phyloP scores from a whole-genome alignment of 2,329 filamentous ascomycete species.

The Pseudopyrenochaeta lycopersici region DNA sequence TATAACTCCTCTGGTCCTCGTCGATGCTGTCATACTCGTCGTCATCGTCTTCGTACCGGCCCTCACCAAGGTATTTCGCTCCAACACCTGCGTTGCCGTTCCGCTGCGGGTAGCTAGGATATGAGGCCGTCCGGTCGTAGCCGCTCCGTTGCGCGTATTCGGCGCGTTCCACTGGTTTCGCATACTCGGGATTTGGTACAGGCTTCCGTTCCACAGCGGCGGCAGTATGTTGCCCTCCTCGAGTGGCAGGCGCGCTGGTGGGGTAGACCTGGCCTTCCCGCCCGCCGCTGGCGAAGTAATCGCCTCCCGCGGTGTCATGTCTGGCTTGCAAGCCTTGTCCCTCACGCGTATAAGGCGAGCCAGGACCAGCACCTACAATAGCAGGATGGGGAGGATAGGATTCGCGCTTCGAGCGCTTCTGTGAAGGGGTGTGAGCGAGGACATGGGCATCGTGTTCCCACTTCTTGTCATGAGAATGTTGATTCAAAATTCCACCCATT shows the following conservation, averaged over 20 bases:
- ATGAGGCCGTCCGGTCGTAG: constrained; percentile 31
- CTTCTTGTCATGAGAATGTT: constrained; percentile 31
- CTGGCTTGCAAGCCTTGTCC: constrained; percentile 37
- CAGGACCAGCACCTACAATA: constrained; percentile 46
- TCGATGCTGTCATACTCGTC: constrained; percentile 37
- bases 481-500: constrained; percentile 47
- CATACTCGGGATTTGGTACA: constrained; percentile 8
- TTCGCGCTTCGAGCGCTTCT: constrained; percentile 35
- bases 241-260: constrained; percentile 5
- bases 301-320: constrained; percentile 35
- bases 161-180: constrained; percentile 19
- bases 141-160: constrained; percentile 29
- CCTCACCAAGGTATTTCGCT: constrained; percentile 38
- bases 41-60: constrained; percentile 40
- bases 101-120: constrained; percentile 28
- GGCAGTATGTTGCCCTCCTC: constrained; percentile 5
- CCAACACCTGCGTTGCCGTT: constrained; percentile 39
- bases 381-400: constrained; percentile 48
- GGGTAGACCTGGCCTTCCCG: constrained; percentile 23
- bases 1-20: constrained; percentile 32
- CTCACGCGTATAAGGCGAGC: constrained; percentile 41
- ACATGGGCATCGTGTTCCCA: constrained; percentile 45
- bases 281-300: constrained; percentile 40
- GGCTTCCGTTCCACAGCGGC: constrained; percentile 3
- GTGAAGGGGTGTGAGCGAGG: constrained; percentile 30